These are phyloP conservation scores for Pseudoturritis turrita DNA, from an alignment of 345 rosid genomes.

Conservation along the genomic window DNA sequence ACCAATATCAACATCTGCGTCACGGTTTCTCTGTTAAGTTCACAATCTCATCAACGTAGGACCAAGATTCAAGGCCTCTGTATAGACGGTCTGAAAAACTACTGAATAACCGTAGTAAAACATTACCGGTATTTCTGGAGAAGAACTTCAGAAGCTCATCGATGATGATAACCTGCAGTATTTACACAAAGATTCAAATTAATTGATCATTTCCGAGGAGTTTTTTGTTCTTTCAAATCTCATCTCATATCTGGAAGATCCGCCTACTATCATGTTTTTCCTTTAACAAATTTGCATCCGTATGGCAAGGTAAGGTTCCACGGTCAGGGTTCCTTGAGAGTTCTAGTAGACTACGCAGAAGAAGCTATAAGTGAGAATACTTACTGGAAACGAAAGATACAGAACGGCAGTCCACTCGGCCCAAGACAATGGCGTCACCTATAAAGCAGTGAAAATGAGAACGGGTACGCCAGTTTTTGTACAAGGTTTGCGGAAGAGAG, in stretches of 20 bases:
- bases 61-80: not conserved
- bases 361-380: slow-evolving; percentile 19
- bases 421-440: slow-evolving; percentile 98
- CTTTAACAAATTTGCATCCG: not conserved
- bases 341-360: not conserved
- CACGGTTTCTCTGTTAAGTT: not conserved
- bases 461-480: not conserved
- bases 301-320: not conserved
- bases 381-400: slow-evolving; percentile 95
- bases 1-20: not conserved
- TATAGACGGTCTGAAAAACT: not conserved
- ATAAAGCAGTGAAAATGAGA: slow-evolving; percentile 32
- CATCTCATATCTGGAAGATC: not conserved
- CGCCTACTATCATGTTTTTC: not conserved
- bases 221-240: not conserved
- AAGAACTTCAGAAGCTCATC: slow-evolving; percentile 92
- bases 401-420: slow-evolving; percentile 77
- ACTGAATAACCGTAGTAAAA: not conserved
- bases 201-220: not conserved
- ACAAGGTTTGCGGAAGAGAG: slow-evolving; percentile 5
- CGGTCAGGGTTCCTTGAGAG: not conserved
- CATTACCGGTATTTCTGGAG: slow-evolving; percentile 57
- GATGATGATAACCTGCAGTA: slow-evolving; percentile 75
- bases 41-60: too few relatives aligned
- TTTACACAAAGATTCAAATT: not conserved